Percentiles rank a stretch among this genome's conserved stretches.
Evolutionary conservation across 257 asterid species (phyloP).

Genomic region (Solanum clarkiae): DNA sequence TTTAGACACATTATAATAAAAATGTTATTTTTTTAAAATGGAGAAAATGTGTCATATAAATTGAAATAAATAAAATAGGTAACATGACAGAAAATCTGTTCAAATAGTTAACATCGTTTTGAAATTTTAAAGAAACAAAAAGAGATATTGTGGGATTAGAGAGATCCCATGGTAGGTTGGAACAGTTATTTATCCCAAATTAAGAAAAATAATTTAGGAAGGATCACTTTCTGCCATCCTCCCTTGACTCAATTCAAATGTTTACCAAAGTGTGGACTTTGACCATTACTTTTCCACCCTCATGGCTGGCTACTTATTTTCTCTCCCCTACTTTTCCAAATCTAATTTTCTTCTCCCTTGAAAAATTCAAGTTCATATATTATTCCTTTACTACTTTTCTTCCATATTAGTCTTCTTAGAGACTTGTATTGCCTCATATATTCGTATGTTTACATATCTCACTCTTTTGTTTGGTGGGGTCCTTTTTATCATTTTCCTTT

Average conservation of each 20-base stretch:
- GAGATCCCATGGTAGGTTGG: neutral
- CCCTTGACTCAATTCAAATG: slow-evolving; percentile 6
- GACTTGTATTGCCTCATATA: neutral
- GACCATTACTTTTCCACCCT: slow-evolving; percentile 4
- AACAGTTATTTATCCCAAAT: neutral
- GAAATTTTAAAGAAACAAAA: neutral
- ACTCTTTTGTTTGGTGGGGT: neutral
- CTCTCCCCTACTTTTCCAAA: neutral
- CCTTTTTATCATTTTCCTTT: neutral
- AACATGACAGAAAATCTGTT: neutral
- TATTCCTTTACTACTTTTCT: neutral
- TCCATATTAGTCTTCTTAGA: neutral
- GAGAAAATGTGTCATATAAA: too few species aligned
- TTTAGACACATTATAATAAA: too few species aligned
- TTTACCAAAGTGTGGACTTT: neutral
- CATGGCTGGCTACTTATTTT: neutral
- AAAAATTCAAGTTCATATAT: neutral
- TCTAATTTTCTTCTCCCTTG: neutral
- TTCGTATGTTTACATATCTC: neutral
- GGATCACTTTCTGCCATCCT: slow-evolving; percentile 2
- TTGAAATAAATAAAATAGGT: neutral
- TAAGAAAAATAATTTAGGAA: neutral
- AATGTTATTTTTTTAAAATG: too few species aligned
- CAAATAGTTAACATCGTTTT: neutral
- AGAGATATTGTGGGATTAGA: neutral